Base-by-base conservation (phyloP, 83 land plant species). In the Picea abies region DNA sequence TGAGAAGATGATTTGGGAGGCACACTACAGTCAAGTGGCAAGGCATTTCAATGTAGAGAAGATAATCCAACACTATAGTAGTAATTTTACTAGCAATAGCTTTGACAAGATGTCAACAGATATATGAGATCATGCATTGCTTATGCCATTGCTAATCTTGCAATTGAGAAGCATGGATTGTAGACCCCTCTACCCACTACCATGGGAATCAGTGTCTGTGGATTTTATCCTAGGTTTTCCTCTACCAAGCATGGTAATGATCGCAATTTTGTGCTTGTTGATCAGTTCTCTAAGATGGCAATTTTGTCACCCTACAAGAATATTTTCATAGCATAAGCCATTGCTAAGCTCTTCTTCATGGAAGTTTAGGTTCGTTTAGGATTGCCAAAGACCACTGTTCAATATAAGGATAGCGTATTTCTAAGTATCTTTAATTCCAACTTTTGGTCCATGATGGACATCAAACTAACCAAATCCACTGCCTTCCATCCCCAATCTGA, bases 211-310 rank as follows among this genome's bases (percentile, higher is more conserved):
- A 41, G 44, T 41, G 44, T 41, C 44, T 5, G 4, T 16, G 64
- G 20, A 17, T 63, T 63, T 63, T 63, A 63, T 17, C 22, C n/a
- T 19, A 63, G 22, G 19, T 19, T 15, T 63, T 2, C 64, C 64
- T 19, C 4, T 1, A 63, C 22, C 3, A 63, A 63, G 20, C 19
- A 63, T 63, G 64, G 19, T 19, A 4, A 63, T 63, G 64, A 19
- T 63, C 12, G 22, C n/a, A n/a, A 19, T 16, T 14, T 16, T 63
- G 19, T 63, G 19, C 22, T 63, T 19, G 64, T 63, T 15, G 64
- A 63, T 71, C 82, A 52, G 84, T 84, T 68, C 10, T 49, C 41
- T 14, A 17, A 63, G 64, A 63, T 63, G 64, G 64, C 64, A 63
- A 63, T 63, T 63, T 16, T 63, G 19, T 44, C 17, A 23, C 49